Conservation (phyloP, 164 flowering plant genomes). For the Aristolochia contorta region DNA sequence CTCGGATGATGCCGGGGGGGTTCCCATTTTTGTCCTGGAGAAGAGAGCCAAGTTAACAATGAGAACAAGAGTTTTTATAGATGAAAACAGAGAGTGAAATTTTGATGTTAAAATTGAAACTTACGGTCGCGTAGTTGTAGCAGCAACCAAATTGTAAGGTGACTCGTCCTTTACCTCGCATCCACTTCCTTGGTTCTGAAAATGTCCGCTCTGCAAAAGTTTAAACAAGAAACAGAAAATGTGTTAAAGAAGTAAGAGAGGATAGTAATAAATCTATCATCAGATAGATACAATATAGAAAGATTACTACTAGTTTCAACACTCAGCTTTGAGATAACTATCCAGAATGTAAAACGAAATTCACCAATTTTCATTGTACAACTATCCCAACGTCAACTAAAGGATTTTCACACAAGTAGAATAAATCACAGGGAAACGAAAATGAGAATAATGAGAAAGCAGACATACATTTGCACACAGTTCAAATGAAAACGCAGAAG, state of each 20-base stretch:
- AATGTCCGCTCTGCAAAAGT: constrained; percentile 37
- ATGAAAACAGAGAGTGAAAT: background rate
- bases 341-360: background rate
- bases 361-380: background rate
- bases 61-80: background rate
- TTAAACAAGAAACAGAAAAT: background rate
- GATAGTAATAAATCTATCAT: background rate
- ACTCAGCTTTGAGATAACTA: background rate
- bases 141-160: constrained; percentile 64
- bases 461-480: background rate
- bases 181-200: constrained; percentile 49
- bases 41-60: background rate
- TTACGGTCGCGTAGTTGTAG: constrained; percentile 54
- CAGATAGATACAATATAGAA: too few species aligned
- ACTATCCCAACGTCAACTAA: too few species aligned
- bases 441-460: background rate
- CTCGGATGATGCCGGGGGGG: constrained; percentile 52
- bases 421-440: background rate
- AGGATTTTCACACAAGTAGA: too few species aligned
- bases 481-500: too few species aligned
- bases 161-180: constrained; percentile 60
- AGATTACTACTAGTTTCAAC: too few species aligned
- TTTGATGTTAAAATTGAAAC: background rate
- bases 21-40: constrained; percentile 50
- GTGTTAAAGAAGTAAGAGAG: background rate